These are phyloP conservation scores for Orbilia blumenaviensis DNA, from an alignment of 2,329 filamentous ascomycete genomes.

Conservation along the genomic window DNA sequence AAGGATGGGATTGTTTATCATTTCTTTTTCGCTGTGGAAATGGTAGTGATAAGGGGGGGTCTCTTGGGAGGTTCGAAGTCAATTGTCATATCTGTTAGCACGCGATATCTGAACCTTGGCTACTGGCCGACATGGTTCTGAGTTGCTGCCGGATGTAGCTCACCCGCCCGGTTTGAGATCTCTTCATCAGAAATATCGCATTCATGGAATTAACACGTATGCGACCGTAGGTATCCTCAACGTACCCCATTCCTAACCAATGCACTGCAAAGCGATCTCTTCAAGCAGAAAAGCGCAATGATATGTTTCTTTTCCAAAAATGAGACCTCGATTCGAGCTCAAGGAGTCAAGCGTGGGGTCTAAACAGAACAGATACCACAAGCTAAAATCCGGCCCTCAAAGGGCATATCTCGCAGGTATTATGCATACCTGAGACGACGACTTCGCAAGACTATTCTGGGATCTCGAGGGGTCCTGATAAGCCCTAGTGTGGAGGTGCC, in stretches of 20 bases:
- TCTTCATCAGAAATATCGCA: conserved; percentile 4
- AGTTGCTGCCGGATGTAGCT: background rate
- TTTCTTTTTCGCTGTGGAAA: conserved; percentile 28
- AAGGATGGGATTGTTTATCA: conserved; percentile 9
- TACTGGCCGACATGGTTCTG: background rate
- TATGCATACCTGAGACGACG: conserved; percentile 14
- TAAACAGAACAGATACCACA: background rate
- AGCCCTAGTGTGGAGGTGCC: conserved; percentile 53
- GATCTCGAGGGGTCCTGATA: conserved; percentile 45
- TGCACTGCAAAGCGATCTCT: too few species aligned
- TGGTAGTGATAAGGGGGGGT: conserved; percentile 27
- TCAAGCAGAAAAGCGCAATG: too few species aligned
- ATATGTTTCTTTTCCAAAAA: background rate
- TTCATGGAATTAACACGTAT: conserved; percentile 8
- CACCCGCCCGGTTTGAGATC: background rate
- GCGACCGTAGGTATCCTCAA: conserved; percentile 15
- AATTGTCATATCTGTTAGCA: conserved; percentile 54
- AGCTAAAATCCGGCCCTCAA: background rate
- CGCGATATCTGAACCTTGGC: conserved; percentile 32
- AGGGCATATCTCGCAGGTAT: conserved; percentile 6
- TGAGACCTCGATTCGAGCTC: background rate
- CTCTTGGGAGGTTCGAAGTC: background rate
- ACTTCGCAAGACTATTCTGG: conserved; percentile 48
- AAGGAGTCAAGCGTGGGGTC: conserved; percentile 39
- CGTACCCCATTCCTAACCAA: too few species aligned